These are phyloP conservation scores for Mycena citricolor DNA, from an alignment of 1,284 basidiomycete species.

Conservation along the genomic window DNA sequence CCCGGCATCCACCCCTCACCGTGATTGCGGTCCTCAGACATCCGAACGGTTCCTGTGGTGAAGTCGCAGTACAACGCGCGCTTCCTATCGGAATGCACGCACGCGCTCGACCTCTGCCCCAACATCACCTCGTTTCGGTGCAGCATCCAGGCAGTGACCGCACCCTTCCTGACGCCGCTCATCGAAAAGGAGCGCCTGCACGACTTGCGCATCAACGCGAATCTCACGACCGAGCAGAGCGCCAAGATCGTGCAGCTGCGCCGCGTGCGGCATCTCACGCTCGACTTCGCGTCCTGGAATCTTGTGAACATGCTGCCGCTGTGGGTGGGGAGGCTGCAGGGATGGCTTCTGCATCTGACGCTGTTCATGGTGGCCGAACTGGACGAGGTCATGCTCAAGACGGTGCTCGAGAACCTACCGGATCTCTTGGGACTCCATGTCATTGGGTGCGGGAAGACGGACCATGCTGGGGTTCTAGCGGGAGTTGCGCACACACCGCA, in stretches of 20 bases:
- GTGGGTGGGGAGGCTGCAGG: constrained; percentile 45
- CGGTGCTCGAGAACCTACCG: constrained; percentile 49
- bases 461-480: constrained; percentile 48
- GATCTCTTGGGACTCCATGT: constrained; percentile 56
- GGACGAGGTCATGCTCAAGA: constrained; percentile 48
- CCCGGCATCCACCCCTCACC: constrained; percentile 3
- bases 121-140: constrained; percentile 60
- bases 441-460: constrained; percentile 54
- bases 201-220: constrained; percentile 48
- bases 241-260: constrained; percentile 42
- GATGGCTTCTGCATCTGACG: constrained; percentile 51
- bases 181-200: constrained; percentile 43
- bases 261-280: constrained; percentile 44
- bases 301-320: constrained; percentile 54
- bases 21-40: constrained; percentile 46
- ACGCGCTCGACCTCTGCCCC: constrained; percentile 45
- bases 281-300: constrained; percentile 63
- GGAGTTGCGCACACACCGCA: constrained; percentile 47
- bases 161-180: constrained; percentile 48
- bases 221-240: constrained; percentile 49
- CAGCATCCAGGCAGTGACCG: constrained; percentile 42
- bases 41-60: constrained; percentile 45
- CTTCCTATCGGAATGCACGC: constrained; percentile 53
- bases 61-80: constrained; percentile 36
- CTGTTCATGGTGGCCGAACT: constrained; percentile 54